Evolutionary conservation across 306 rosid genomes (phyloP).

Genomic region (Corylus americana): DNA sequence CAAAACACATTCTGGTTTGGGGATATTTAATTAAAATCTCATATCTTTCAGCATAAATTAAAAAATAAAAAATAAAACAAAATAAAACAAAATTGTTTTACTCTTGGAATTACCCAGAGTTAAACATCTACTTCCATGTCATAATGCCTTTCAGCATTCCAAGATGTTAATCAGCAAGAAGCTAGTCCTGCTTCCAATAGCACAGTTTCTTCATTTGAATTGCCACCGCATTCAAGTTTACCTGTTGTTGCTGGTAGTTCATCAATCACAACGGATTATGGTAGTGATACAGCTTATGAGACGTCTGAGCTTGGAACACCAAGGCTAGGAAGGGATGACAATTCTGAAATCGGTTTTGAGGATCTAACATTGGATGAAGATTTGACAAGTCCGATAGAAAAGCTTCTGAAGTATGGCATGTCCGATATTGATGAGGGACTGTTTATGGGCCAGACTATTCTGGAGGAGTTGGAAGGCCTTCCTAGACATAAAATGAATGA

Average conservation of each 20-base stretch:
- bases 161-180: constrained; percentile 67
- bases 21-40: background rate
- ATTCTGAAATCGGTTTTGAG: constrained; percentile 77
- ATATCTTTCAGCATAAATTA: background rate
- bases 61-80: background rate
- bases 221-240: constrained; percentile 57
- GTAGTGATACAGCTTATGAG: constrained; percentile 94
- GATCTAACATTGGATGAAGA: constrained; percentile 88
- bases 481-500: constrained; percentile 79
- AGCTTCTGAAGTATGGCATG: constrained; percentile 80
- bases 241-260: constrained; percentile 76
- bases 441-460: constrained; percentile 93
- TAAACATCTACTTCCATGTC: constrained; percentile 32
- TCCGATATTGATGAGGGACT: constrained; percentile 95
- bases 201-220: constrained; percentile 52
- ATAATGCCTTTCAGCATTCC: constrained; percentile 70
- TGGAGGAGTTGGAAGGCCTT: constrained; percentile 97
- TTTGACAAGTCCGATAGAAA: constrained; percentile 79
- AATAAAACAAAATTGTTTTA: background rate
- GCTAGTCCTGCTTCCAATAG: constrained; percentile 49
- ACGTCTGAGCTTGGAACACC: constrained; percentile 89
- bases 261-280: constrained; percentile 82
- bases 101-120: constrained; percentile 27
- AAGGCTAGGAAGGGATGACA: constrained; percentile 68
- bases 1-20: background rate